Conservation (phyloP, 2,329 filamentous ascomycete species). For the Aspergillus pseudoviridinutans region DNA sequence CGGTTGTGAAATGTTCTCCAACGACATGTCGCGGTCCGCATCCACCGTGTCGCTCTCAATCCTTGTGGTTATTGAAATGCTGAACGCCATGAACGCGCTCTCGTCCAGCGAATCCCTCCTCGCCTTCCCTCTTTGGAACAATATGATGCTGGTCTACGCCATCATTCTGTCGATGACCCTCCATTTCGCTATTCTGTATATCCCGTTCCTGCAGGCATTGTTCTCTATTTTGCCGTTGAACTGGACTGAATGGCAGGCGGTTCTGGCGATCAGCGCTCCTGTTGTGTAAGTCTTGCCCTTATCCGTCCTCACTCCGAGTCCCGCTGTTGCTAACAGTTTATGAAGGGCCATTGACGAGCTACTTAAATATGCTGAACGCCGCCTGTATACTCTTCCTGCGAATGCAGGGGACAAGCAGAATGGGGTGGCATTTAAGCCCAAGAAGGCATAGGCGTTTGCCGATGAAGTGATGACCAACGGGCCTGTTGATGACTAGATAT, state of each 20-base stretch:
- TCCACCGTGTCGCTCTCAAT: slow-evolving; percentile 89
- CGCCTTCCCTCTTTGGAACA: slow-evolving; percentile 93
- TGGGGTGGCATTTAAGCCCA: slow-evolving; percentile 31
- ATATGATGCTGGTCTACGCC: slow-evolving; percentile 97
- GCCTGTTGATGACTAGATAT: slow-evolving; percentile 18
- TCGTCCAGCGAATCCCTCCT: slow-evolving; percentile 92
- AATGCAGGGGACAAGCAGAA: slow-evolving; percentile 23
- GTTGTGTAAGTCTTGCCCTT: slow-evolving; percentile 68
- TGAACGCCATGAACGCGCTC: slow-evolving; percentile 97
- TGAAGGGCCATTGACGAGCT: slow-evolving; percentile 73
- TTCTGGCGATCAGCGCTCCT: slow-evolving; percentile 79
- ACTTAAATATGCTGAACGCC: slow-evolving; percentile 73
- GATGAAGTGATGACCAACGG: slow-evolving; percentile 14
- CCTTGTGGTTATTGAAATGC: slow-evolving; percentile 97
- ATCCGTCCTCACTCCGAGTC: not conserved
- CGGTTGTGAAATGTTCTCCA: slow-evolving; percentile 85
- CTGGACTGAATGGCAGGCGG: slow-evolving; percentile 86
- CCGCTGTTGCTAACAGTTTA: slow-evolving; percentile 16
- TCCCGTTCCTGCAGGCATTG: slow-evolving; percentile 77
- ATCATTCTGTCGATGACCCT: slow-evolving; percentile 89
- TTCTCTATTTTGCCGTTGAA: slow-evolving; percentile 90
- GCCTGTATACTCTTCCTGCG: slow-evolving; percentile 48
- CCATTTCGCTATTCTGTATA: slow-evolving; percentile 91
- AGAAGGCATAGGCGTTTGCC: slow-evolving; percentile 27
- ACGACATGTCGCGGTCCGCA: slow-evolving; percentile 80